Conservation (phyloP, 1,139 yeast genomes). For the Yamadazyma friedrichii region DNA sequence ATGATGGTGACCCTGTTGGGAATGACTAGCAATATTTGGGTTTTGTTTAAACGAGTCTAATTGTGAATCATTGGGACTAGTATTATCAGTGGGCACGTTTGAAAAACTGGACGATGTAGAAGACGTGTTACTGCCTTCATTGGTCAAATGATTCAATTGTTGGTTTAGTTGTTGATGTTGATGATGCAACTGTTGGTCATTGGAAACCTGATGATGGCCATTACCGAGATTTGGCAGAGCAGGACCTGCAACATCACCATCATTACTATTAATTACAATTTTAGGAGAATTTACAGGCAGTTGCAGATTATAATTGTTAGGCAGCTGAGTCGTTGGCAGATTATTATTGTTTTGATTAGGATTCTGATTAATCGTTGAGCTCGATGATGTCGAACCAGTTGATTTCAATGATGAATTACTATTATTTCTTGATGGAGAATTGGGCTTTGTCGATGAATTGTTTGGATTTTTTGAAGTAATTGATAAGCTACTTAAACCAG, state of each 20-base stretch:
- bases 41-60: slow-evolving; percentile 14
- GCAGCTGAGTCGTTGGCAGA: slow-evolving; percentile 13
- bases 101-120: slow-evolving; percentile 4
- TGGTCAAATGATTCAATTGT: slow-evolving; percentile 3
- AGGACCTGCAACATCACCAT: slow-evolving; percentile 9
- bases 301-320: not conserved
- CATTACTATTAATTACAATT: slow-evolving; percentile 18
- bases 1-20: slow-evolving; percentile 28
- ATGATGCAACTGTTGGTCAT: slow-evolving; percentile 32
- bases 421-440: slow-evolving; percentile 35
- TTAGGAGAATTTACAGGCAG: slow-evolving; percentile 17
- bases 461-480: slow-evolving; percentile 10
- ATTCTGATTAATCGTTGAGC: slow-evolving; percentile 11
- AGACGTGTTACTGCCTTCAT: slow-evolving; percentile 1
- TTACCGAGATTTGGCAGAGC: not conserved
- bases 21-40: slow-evolving; percentile 21
- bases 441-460: slow-evolving; percentile 23
- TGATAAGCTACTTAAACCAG: slow-evolving; percentile 11
- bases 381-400: slow-evolving; percentile 14
- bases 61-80: slow-evolving; percentile 5
- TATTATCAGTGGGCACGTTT: slow-evolving; percentile 4
- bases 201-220: not conserved
- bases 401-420: slow-evolving; percentile 31
- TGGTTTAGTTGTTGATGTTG: slow-evolving; percentile 26
- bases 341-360: slow-evolving; percentile 12